Conservation (phyloP, 495 filamentous ascomycete species). For the Neurospora sp. region DNA sequence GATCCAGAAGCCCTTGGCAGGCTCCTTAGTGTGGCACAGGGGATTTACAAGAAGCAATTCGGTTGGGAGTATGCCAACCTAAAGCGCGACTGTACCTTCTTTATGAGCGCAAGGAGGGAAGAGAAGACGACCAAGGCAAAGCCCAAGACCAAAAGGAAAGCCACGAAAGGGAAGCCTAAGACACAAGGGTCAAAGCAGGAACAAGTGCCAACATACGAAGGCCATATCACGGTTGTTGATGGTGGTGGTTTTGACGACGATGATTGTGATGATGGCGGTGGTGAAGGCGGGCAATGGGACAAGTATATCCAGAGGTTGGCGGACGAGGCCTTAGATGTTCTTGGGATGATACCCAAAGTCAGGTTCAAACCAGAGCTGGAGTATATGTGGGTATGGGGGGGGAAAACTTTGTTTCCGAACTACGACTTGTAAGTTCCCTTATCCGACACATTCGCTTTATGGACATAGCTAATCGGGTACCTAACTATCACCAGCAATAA, state of each 20-base stretch:
- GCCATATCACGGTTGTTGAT: neutral
- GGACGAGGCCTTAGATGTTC: neutral
- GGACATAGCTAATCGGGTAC: neutral
- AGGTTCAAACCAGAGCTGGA: neutral
- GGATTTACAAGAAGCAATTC: neutral
- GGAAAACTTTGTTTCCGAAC: neutral
- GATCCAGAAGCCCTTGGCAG: neutral
- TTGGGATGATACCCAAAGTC: neutral
- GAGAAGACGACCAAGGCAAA: neutral
- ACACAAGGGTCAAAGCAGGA: neutral
- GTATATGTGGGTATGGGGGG: neutral
- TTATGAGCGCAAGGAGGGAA: neutral
- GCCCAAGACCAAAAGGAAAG: neutral
- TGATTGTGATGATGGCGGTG: neutral
- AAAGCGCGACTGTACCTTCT: neutral
- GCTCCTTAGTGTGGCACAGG: neutral
- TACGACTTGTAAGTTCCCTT: neutral
- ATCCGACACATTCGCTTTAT: neutral
- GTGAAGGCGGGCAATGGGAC: neutral
- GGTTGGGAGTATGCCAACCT: neutral
- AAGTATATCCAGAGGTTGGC: neutral
- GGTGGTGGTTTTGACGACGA: neutral
- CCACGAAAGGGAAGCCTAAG: neutral
- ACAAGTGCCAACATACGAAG: neutral
- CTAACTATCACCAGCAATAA: neutral